Conservation (phyloP, 371 early-diverging fungal genomes). For the Rhizopus delemar region DNA sequence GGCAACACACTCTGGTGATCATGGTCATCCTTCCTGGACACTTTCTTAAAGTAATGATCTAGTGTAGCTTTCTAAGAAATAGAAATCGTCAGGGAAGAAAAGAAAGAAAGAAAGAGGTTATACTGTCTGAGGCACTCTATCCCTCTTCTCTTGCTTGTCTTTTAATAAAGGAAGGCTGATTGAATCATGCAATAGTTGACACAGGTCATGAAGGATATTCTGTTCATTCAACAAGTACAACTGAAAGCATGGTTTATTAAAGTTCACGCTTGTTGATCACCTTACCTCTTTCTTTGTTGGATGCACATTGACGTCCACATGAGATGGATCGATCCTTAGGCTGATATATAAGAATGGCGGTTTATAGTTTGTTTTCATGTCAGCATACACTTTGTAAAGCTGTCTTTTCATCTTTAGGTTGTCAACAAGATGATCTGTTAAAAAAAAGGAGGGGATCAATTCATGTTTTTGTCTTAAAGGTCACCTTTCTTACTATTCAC, state of each 20-base stretch:
- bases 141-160: conserved; percentile 3
- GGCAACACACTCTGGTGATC: too few relatives aligned
- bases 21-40: not conserved
- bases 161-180: not conserved
- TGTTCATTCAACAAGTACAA: conserved; percentile 87
- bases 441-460: not conserved
- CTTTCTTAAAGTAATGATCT: conserved; percentile 11
- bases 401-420: conserved; percentile 69
- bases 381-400: conserved; percentile 68
- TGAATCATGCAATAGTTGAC: not conserved
- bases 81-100: not conserved
- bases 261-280: not conserved
- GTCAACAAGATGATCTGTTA: conserved; percentile 79
- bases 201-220: conserved; percentile 53
- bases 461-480: not conserved
- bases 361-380: conserved; percentile 70
- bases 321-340: conserved; percentile 69
- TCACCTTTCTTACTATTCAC: conserved; percentile 70
- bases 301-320: conserved; percentile 98
- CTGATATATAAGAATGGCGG: conserved; percentile 86
- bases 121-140: not conserved
- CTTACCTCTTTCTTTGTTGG: conserved; percentile 92
- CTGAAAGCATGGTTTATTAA: conserved; percentile 22
- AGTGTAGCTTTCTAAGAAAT: not conserved
- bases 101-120: not conserved